A percentile compares a stretch with the other conserved stretches of the same genome.
These are phyloP conservation scores for Parafenestella ontariensis DNA, from an alignment of 2,329 filamentous ascomycete species.

Conservation along the genomic window DNA sequence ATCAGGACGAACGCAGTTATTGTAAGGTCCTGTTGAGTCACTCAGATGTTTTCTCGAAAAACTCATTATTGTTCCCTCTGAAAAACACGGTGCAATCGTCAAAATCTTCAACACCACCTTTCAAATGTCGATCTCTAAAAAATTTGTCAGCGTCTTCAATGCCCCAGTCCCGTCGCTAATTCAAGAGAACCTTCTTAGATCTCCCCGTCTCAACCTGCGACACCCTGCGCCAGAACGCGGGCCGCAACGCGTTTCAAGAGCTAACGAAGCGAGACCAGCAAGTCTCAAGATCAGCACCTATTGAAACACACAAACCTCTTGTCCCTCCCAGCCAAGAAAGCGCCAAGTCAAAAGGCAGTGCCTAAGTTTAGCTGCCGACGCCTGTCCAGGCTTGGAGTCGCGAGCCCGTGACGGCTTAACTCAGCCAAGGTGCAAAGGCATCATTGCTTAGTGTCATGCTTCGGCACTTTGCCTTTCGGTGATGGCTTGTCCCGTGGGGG, in stretches of 20 bases:
- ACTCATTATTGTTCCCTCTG: no score
- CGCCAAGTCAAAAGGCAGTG: no score
- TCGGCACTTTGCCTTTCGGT: neutral
- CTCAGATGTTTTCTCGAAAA: no score
- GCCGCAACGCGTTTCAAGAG: constrained; percentile 5
- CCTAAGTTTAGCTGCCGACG: neutral
- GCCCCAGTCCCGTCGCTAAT: neutral
- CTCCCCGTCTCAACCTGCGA: constrained; percentile 8
- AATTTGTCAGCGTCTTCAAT: neutral
- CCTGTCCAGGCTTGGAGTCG: neutral
- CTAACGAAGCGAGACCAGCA: neutral
- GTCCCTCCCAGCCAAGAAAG: neutral
- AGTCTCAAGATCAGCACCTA: neutral
- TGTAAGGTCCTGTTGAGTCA: no score
- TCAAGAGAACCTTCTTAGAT: neutral
- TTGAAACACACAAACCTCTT: constrained; percentile 1
- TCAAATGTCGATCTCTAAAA: neutral
- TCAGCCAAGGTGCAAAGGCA: constrained; percentile 5
- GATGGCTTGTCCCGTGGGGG: neutral
- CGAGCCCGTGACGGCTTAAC: constrained; percentile 3
- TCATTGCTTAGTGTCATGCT: neutral
- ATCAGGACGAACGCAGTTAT: no score
- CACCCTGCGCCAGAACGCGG: constrained; percentile 1
- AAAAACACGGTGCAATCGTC: neutral
- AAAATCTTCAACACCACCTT: neutral